Conservation (phyloP, 805 yeast genomes). For the Kurtzmaniella cleridarum region DNA sequence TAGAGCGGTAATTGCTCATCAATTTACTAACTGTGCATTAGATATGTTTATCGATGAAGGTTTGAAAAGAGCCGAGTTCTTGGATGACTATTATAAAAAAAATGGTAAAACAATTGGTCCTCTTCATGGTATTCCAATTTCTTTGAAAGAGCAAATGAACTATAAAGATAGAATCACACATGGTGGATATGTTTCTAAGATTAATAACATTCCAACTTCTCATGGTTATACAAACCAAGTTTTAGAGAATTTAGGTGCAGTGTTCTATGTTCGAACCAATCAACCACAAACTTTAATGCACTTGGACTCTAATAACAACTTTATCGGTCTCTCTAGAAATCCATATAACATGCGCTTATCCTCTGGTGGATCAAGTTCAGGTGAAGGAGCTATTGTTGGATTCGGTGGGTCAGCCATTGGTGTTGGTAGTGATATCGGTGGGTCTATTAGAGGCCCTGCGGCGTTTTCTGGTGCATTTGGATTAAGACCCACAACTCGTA, state of each 20-base stretch:
- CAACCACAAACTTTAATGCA: slow-evolving; percentile 44
- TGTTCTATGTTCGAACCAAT: slow-evolving; percentile 39
- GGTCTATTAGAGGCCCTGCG: slow-evolving; percentile 40
- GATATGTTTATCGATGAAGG: slow-evolving; percentile 54
- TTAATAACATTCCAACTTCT: slow-evolving; percentile 22
- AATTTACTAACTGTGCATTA: slow-evolving; percentile 39
- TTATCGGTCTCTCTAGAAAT: slow-evolving; percentile 32
- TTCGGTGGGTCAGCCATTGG: slow-evolving; percentile 39
- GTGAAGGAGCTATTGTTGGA: slow-evolving; percentile 39
- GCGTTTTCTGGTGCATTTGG: slow-evolving; percentile 38
- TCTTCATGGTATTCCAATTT: slow-evolving; percentile 62
- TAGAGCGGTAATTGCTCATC: slow-evolving; percentile 38
- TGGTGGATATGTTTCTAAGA: slow-evolving; percentile 33
- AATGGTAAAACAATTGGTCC: slow-evolving; percentile 53
- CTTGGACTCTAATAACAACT: slow-evolving; percentile 35
- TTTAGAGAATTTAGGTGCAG: slow-evolving; percentile 37
- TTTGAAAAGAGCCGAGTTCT: slow-evolving; percentile 45
- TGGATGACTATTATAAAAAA: slow-evolving; percentile 45
- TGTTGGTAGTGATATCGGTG: slow-evolving; percentile 41
- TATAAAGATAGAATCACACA: slow-evolving; percentile 31
- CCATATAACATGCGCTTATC: slow-evolving; percentile 35
- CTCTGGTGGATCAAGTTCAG: slow-evolving; percentile 41
- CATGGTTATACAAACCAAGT: slow-evolving; percentile 28
- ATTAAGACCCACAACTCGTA: slow-evolving; percentile 37
- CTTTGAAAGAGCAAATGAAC: slow-evolving; percentile 48